phyloP scores from a whole-genome alignment of 2,329 filamentous ascomycete genomes.

The Fusarium burgessii region DNA sequence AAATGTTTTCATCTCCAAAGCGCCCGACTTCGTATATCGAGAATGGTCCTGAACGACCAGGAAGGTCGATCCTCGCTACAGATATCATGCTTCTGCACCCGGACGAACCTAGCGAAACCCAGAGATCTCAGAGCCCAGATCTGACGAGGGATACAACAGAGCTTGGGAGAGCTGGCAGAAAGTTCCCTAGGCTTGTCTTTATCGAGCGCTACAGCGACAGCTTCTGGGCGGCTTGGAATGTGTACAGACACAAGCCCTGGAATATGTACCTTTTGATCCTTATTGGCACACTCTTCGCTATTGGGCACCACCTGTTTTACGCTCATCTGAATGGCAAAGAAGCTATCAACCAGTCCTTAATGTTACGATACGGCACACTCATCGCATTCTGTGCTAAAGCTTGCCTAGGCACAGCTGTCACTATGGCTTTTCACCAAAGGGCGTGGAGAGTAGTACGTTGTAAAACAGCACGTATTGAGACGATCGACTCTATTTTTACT shows the following conservation, averaged over 20 bases:
- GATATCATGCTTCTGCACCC: background rate
- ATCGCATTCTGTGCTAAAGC: background rate
- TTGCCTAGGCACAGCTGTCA: background rate
- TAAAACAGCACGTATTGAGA: background rate
- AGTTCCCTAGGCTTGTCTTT: accelerated
- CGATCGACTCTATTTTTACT: accelerated
- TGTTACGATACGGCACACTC: accelerated
- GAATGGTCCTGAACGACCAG: background rate
- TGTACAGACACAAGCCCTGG: background rate
- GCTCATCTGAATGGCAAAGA: background rate
- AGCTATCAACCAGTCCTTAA: background rate
- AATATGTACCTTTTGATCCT: background rate
- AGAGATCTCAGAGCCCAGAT: accelerated
- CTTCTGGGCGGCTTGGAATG: background rate
- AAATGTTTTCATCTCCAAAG: background rate
- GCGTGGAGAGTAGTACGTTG: background rate
- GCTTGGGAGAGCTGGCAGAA: accelerated
- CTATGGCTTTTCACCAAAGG: background rate
- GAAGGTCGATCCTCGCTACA: background rate
- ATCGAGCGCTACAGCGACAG: accelerated
- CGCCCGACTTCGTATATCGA: background rate
- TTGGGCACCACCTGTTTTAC: background rate
- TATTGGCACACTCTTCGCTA: accelerated
- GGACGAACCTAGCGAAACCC: background rate
- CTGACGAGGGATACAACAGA: accelerated